These are phyloP conservation scores for Linnemannia exigua DNA, from an alignment of 192 early-diverging fungal genomes.

Conservation along the genomic window DNA sequence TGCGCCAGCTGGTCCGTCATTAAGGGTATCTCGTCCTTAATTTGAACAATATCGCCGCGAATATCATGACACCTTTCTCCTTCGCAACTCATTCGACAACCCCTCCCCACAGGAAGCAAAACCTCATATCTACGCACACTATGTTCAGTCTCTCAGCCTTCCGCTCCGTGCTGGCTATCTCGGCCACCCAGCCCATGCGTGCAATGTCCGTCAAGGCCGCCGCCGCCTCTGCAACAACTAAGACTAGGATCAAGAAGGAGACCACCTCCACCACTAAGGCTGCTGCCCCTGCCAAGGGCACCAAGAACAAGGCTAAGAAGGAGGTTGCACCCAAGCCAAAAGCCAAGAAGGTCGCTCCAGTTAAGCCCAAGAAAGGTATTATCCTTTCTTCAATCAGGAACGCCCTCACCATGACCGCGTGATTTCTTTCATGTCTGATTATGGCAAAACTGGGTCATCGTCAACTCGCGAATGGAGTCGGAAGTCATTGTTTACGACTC, in stretches of 20 bases:
- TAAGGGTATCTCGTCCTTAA: neutral
- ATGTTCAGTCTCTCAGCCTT: constrained; percentile 38
- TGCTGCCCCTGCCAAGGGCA: constrained; percentile 9
- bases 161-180: constrained; percentile 27
- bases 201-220: constrained; percentile 44
- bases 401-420: too few species aligned
- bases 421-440: too few species aligned
- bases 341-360: constrained; percentile 4
- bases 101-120: neutral
- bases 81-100: neutral
- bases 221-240: constrained; percentile 18
- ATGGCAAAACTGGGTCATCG: too few species aligned
- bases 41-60: neutral
- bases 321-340: constrained; percentile 4
- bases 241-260: neutral
- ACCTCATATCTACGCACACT: neutral
- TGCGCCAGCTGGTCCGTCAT: neutral
- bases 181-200: constrained; percentile 34
- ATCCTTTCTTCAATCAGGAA: neutral
- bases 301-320: constrained; percentile 27
- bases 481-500: too few species aligned
- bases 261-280: neutral
- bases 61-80: neutral
- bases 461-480: too few species aligned
- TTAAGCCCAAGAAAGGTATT: constrained; percentile 38